These are phyloP conservation scores for Penicillium sp. DNA, from an alignment of 2,329 filamentous ascomycete species.

Conservation along the genomic window DNA sequence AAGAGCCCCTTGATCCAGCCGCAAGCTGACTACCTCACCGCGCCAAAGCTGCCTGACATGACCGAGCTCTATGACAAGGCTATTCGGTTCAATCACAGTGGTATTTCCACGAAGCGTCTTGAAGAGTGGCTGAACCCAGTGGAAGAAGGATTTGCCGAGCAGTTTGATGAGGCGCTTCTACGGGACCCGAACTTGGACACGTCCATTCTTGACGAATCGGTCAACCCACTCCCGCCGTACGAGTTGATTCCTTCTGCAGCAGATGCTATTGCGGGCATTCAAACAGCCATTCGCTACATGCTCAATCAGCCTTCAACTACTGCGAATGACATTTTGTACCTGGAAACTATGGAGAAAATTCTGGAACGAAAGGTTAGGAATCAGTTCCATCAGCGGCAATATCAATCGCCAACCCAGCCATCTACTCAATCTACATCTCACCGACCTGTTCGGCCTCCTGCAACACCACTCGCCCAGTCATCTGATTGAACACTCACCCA, in stretches of 20 bases:
- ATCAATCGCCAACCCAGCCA: not conserved
- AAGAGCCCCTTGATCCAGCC: constrained; percentile 8
- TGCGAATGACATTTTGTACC: not conserved
- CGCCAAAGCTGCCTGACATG: constrained; percentile 5
- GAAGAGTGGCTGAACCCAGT: constrained; percentile 5
- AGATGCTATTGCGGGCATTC: constrained; percentile 4
- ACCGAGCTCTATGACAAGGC: constrained; percentile 5
- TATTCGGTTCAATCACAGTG: not conserved
- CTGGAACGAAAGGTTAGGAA: not conserved
- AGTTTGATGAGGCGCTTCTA: not conserved
- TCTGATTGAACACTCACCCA: not conserved
- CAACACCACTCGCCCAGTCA: no score
- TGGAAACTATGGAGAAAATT: constrained; percentile 5
- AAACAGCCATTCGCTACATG: constrained; percentile 10
- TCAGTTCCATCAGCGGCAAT: not conserved
- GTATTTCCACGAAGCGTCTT: not conserved
- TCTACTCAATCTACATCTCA: not conserved
- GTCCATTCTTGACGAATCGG: constrained; percentile 6
- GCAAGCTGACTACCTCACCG: constrained; percentile 1
- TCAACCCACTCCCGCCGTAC: not conserved
- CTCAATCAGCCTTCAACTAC: constrained; percentile 5
- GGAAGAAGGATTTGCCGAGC: constrained; percentile 1
- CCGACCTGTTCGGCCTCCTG: not conserved
- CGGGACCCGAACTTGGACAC: not conserved
- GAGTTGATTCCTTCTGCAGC: not conserved